Evolutionary conservation across 176 grass and related monocot genomes (phyloP).

Genomic region (Hordeum vulgare): DNA sequence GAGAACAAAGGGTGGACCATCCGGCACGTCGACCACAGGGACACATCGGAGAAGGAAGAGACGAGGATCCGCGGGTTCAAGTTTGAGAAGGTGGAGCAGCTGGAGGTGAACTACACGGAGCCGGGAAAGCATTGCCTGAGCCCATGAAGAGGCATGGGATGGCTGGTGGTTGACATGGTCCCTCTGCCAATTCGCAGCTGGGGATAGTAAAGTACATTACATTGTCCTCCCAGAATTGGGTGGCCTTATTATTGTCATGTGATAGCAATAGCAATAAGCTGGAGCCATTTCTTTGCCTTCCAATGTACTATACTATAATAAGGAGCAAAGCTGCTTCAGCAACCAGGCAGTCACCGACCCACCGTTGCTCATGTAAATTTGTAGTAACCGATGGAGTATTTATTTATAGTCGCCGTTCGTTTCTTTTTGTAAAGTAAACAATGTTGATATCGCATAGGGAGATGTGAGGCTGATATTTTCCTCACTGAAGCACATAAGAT

Average conservation of each 20-base stretch:
- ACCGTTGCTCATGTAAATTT: neutral
- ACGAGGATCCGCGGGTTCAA: slow-evolving; percentile 77
- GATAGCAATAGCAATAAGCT: neutral
- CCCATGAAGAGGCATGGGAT: slow-evolving; percentile 8
- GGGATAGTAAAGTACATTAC: neutral
- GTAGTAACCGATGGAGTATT: neutral
- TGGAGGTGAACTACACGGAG: slow-evolving; percentile 50
- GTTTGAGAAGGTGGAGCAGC: slow-evolving; percentile 68
- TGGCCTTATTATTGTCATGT: neutral
- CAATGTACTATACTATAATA: neutral
- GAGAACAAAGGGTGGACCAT: slow-evolving; percentile 67
- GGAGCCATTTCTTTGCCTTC: neutral
- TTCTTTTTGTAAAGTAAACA: neutral
- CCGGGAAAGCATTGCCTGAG: slow-evolving; percentile 29
- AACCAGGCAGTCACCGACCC: neutral
- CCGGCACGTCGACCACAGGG: slow-evolving; percentile 59
- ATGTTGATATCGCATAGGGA: neutral
- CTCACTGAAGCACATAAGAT: neutral
- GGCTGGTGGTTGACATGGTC: neutral
- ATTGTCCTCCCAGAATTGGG: neutral
- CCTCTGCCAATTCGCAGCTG: neutral
- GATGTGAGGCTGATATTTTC: neutral
- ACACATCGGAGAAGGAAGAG: slow-evolving; percentile 63
- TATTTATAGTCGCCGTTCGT: neutral
- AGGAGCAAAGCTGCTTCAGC: slow-evolving; percentile 16